A percentile compares a stretch with the other conserved stretches of the same genome.
phyloP scores from a whole-genome alignment of 305 asterid species.

The Rubia occidens region DNA sequence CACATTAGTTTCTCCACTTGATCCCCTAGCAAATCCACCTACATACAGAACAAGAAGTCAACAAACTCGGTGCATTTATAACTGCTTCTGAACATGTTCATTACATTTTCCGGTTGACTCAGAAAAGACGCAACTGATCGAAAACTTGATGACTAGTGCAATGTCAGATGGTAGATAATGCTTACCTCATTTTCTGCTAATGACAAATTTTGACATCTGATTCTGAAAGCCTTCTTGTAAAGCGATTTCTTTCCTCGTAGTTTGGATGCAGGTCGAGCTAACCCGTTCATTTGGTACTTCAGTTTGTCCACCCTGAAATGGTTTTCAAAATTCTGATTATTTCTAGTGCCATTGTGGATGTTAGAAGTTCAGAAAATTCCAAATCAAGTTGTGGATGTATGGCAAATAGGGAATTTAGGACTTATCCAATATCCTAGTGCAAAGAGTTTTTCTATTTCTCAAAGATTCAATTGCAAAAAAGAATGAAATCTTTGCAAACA shows the following conservation, averaged over 20 bases:
- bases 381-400: not conserved
- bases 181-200: constrained; percentile 78
- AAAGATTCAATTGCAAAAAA: not conserved
- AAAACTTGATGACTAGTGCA: not conserved
- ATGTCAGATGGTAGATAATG: not conserved
- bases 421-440: no score
- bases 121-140: not conserved
- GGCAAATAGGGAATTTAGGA: no score
- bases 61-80: no score
- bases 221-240: constrained; percentile 62
- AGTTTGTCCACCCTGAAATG: constrained; percentile 42
- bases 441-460: no score
- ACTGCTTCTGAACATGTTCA: not conserved
- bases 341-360: not conserved
- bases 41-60: constrained; percentile 18
- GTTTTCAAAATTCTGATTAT: not conserved
- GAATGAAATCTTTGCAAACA: not conserved
- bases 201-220: constrained; percentile 51
- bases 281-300: constrained; percentile 30
- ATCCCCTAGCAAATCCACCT: constrained; percentile 86
- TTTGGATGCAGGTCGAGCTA: constrained; percentile 27
- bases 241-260: constrained; percentile 32
- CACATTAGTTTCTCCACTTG: constrained; percentile 51
- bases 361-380: not conserved
- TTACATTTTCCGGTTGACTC: no score